These are phyloP conservation scores for Pseudogymnoascus sp. DNA, from an alignment of 2,329 filamentous ascomycete genomes.

Conservation along the genomic window DNA sequence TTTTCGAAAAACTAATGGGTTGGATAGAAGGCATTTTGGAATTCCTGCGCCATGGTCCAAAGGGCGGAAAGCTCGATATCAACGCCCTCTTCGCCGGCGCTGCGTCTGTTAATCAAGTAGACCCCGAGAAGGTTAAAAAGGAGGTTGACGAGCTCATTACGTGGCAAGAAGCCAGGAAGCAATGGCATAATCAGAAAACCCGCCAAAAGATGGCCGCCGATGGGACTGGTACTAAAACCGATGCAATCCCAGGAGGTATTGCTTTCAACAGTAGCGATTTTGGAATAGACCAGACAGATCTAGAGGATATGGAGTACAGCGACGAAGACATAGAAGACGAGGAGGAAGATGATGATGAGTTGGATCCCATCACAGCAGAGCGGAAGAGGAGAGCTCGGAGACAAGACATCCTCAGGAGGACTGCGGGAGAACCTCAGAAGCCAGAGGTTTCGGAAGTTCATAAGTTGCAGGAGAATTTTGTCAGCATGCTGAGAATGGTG, in stretches of 20 bases:
- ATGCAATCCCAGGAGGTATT: conserved; percentile 40
- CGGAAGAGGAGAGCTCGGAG: conserved; percentile 65
- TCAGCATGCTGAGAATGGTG: conserved; percentile 73
- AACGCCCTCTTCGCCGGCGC: conserved; percentile 86
- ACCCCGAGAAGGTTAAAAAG: conserved; percentile 61
- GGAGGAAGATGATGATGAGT: conserved; percentile 65
- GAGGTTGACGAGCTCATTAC: conserved; percentile 82
- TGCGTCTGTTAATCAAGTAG: conserved; percentile 55
- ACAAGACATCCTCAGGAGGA: conserved; percentile 71
- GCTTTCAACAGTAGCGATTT: conserved; percentile 76
- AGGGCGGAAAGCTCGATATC: conserved; percentile 81
- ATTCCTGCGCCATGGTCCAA: conserved; percentile 80
- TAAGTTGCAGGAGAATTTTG: conserved; percentile 71
- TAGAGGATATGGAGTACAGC: conserved; percentile 77
- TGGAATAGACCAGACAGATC: conserved; percentile 76
- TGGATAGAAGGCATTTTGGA: conserved; percentile 96
- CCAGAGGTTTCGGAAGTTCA: conserved; percentile 70
- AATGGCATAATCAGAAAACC: conserved; percentile 97
- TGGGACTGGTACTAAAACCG: conserved; percentile 38
- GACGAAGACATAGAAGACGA: conserved; percentile 60
- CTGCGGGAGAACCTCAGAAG: conserved; percentile 77
- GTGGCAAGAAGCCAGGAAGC: conserved; percentile 93
- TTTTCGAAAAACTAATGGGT: conserved; percentile 92
- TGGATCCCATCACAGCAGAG: conserved; percentile 84
- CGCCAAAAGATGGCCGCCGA: conserved; percentile 97